Percentiles rank a stretch among this genome's conserved stretches.
These are phyloP conservation scores for Euphrasia confusa DNA, from an alignment of 257 asterid species.

Conservation along the genomic window DNA sequence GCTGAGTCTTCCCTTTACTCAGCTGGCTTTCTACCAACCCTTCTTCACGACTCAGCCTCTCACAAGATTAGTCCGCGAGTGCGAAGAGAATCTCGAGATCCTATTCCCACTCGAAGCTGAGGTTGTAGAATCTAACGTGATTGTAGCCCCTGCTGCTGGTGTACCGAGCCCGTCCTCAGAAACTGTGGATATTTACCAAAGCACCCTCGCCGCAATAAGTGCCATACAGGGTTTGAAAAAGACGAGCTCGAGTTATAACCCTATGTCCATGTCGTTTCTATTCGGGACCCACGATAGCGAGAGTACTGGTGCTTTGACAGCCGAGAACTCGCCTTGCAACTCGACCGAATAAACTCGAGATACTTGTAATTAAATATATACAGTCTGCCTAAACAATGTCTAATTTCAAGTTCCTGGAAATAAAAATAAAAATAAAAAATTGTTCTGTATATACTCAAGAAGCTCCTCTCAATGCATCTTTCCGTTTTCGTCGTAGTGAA, in stretches of 20 bases:
- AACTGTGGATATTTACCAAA: slow-evolving; percentile 50
- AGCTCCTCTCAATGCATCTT: slow-evolving; percentile 22
- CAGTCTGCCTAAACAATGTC: too few relatives aligned
- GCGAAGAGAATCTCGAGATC: slow-evolving; percentile 77
- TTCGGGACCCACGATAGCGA: slow-evolving; percentile 49
- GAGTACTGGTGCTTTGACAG: slow-evolving; percentile 50
- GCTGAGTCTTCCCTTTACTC: slow-evolving; percentile 68
- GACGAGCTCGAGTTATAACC: slow-evolving; percentile 71
- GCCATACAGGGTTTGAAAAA: slow-evolving; percentile 61
- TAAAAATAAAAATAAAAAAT: too few relatives aligned
- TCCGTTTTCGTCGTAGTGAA: slow-evolving; percentile 54
- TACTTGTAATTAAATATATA: too few relatives aligned
- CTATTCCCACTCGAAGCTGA: slow-evolving; percentile 72
- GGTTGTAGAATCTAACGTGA: slow-evolving; percentile 47
- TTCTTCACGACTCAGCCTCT: slow-evolving; percentile 79
- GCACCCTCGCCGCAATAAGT: slow-evolving; percentile 69
- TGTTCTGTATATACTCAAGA: neutral
- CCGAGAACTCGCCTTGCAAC: slow-evolving; percentile 50
- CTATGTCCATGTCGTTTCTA: slow-evolving; percentile 56
- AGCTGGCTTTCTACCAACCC: slow-evolving; percentile 74
- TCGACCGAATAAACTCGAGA: slow-evolving; percentile 29
- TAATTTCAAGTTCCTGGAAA: too few relatives aligned
- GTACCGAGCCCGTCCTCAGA: slow-evolving; percentile 28
- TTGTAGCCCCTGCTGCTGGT: slow-evolving; percentile 20
- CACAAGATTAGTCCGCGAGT: slow-evolving; percentile 61